Evolutionary conservation across 768 basidiomycete species (phyloP).

Genomic region (Termitomyces sp.): DNA sequence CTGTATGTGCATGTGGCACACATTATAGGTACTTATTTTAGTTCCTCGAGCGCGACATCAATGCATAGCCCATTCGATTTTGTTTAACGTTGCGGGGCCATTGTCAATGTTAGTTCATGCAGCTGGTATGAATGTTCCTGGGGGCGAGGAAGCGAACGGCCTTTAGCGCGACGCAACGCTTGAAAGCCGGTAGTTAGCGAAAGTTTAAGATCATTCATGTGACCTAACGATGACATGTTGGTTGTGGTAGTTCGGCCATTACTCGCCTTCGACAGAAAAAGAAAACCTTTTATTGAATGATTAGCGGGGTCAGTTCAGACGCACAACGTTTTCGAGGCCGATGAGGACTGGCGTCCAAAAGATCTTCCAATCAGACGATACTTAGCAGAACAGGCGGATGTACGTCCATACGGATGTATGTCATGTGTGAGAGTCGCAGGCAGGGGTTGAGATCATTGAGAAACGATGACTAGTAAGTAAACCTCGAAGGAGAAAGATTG

Average conservation of each 20-base stretch:
- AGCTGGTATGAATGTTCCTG: too few species aligned
- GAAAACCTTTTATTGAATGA: not conserved
- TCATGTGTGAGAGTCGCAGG: conserved; percentile 11
- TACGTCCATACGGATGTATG: not conserved
- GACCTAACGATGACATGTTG: conserved; percentile 1
- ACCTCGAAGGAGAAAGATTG: conserved; percentile 15
- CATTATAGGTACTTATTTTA: too few species aligned
- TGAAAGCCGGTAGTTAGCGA: not conserved
- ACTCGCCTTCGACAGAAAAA: not conserved
- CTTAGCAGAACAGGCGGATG: not conserved
- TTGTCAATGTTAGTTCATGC: too few species aligned
- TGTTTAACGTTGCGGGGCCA: too few species aligned
- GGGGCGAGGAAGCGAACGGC: too few species aligned
- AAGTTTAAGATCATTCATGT: conserved; percentile 5
- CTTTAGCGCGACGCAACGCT: too few species aligned
- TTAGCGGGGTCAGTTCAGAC: not conserved
- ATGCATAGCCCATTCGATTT: too few species aligned
- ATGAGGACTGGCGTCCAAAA: not conserved
- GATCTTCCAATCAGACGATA: conserved; percentile 8
- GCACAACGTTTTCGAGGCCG: too few species aligned
- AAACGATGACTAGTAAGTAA: not conserved
- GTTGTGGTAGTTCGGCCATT: conserved; percentile 1
- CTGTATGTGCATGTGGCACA: too few species aligned
- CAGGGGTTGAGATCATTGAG: conserved; percentile 2
- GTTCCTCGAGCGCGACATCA: too few species aligned